Evolutionary conservation across 805 yeast species (phyloP), one percentile per base, ranked within the genome.

Genomic region (Suhomyces prunicola): DNA sequence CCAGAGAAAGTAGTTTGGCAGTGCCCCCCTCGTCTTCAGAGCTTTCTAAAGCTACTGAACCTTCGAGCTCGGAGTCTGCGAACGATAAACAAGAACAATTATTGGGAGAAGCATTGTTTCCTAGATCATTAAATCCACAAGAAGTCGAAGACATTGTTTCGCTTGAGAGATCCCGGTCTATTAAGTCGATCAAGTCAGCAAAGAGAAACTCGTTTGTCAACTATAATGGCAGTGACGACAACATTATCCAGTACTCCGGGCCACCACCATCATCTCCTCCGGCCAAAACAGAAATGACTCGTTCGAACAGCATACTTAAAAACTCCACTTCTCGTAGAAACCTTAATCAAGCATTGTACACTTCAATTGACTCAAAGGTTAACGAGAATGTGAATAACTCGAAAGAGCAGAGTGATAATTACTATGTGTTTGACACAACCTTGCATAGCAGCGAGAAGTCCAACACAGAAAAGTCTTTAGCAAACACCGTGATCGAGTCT

Each of bases 141-240:
- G 96, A 88, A 62, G 88, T 88, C 9, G 88, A 86, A 57, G 84
- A 88, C 46, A 88, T 88, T 53, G 86, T 86, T 2, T 79, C 87
- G 6, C 63, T 88, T 44, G 96, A 88, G 65, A 76, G 92, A 54
- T 81, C 87, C 6, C 63, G 83, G 48, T 80, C 85, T 5, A 73
- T 80, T 72, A 78, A 81, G 62, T 85, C 90, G 0, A 65, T 78
- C n/a, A 71, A 61, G 50, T 69, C 75, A 13, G 66, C 60, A 46
- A 62, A 66, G 46, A 56, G 79, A 22, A 72, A 67, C 51, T 71
- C 77, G 24, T 75, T 66, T 56, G 67, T 70, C 17, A 74, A 74
- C 51, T 75, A 73, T 55, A 60, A 70, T 46, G 78, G 78, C 6
- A 67, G 71, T 12, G 76, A 75, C 50, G 79, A 74, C 10, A 72